Conservation (phyloP, 1,284 basidiomycete genomes). For the Megacollybia platyphylla region DNA sequence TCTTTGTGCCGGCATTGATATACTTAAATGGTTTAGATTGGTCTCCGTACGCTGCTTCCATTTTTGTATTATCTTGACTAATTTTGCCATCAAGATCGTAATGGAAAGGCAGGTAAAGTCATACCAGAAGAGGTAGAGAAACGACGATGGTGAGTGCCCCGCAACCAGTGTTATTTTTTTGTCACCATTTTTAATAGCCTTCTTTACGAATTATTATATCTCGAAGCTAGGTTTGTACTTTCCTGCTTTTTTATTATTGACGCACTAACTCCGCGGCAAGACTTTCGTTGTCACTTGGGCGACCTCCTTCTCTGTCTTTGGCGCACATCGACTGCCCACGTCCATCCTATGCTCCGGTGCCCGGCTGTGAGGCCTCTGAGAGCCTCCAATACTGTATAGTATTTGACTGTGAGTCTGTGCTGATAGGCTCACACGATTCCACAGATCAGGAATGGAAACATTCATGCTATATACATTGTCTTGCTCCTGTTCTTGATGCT, state of each 20-base stretch:
- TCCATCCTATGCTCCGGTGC: slow-evolving; percentile 25
- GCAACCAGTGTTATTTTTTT: not conserved
- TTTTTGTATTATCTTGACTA: slow-evolving; percentile 3
- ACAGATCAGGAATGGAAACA: slow-evolving; percentile 55
- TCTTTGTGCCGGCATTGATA: slow-evolving; percentile 2
- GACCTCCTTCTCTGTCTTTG: slow-evolving; percentile 28
- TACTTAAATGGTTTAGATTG: slow-evolving; percentile 27
- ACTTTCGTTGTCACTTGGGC: slow-evolving; percentile 29
- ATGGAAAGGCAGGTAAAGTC: slow-evolving; percentile 25
- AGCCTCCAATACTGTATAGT: slow-evolving; percentile 24
- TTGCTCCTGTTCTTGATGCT: slow-evolving; percentile 44
- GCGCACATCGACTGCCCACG: slow-evolving; percentile 27
- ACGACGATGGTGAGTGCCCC: slow-evolving; percentile 16
- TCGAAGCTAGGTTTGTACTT: slow-evolving; percentile 20
- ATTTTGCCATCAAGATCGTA: slow-evolving; percentile 19
- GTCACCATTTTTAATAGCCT: slow-evolving; percentile 9
- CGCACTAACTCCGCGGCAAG: too few species aligned
- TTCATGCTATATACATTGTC: slow-evolving; percentile 38
- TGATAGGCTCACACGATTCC: not conserved
- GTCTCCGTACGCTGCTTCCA: slow-evolving; percentile 32
- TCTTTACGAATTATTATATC: slow-evolving; percentile 31
- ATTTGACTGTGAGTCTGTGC: not conserved
- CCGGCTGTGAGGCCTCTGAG: slow-evolving; percentile 17
- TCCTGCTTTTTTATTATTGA: too few species aligned
- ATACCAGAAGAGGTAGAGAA: slow-evolving; percentile 33